A percentile compares a stretch with the other conserved stretches of the same genome.
Evolutionary conservation across 768 basidiomycete genomes (phyloP).

Genomic region (Dendrothele bispora): DNA sequence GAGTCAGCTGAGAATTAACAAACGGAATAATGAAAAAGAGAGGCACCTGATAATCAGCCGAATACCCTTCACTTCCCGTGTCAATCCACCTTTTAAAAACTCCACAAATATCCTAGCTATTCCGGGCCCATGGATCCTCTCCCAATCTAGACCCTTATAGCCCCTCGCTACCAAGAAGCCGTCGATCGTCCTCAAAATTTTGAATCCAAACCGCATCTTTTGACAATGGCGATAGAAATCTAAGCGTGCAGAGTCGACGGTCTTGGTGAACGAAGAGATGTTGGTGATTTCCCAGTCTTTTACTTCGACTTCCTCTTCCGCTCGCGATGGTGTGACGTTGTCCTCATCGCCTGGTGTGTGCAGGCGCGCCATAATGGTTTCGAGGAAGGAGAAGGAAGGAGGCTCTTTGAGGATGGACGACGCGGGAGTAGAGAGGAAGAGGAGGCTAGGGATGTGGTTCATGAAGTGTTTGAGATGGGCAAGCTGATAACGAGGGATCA

Average conservation of each 20-base stretch:
- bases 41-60: too few species aligned
- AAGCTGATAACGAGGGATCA: constrained; percentile 38
- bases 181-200: constrained; percentile 43
- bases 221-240: constrained; percentile 30
- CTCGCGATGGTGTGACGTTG: too few species aligned
- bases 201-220: constrained; percentile 47
- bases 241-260: constrained; percentile 37
- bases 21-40: too few species aligned
- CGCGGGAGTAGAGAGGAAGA: constrained; percentile 33
- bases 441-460: constrained; percentile 51
- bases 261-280: constrained; percentile 28
- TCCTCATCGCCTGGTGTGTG: too few species aligned
- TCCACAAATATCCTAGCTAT: too few species aligned
- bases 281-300: constrained; percentile 7
- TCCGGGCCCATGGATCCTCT: too few species aligned
- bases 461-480: constrained; percentile 70
- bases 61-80: too few species aligned
- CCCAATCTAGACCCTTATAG: constrained; percentile 38
- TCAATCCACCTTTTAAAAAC: too few species aligned
- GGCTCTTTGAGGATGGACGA: constrained; percentile 12
- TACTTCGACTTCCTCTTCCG: too few species aligned
- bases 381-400: constrained; percentile 28
- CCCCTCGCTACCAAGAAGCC: constrained; percentile 42
- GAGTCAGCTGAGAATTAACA: too few species aligned
- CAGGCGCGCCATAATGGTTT: constrained; percentile 36